These are phyloP conservation scores for Lycium ferocissimum DNA, from an alignment of 257 asterid species.

Conservation along the genomic window DNA sequence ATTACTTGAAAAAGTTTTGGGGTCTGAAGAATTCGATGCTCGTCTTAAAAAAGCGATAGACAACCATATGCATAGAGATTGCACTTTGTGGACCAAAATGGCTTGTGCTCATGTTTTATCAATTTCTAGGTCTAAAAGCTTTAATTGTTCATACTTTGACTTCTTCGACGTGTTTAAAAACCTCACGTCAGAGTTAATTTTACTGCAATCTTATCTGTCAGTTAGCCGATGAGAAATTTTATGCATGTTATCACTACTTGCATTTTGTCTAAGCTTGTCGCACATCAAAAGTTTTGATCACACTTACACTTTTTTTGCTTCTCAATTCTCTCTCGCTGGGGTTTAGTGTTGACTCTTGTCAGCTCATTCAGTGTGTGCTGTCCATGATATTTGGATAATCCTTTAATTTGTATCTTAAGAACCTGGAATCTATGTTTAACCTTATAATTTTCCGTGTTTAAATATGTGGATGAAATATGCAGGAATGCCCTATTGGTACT, in stretches of 20 bases:
- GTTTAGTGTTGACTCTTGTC: background rate
- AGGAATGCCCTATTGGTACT: constrained; percentile 96
- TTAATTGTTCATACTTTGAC: background rate
- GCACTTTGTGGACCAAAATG: constrained; percentile 18
- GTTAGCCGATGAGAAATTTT: background rate
- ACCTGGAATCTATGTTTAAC: constrained; percentile 12
- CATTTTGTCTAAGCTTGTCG: constrained; percentile 18
- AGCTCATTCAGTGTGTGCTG: constrained; percentile 12
- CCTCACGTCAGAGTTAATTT: constrained; percentile 6
- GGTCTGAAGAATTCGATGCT: constrained; percentile 13
- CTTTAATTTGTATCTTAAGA: constrained; percentile 7
- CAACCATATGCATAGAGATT: background rate
- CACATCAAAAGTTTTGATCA: background rate
- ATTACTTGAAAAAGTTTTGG: constrained; percentile 27
- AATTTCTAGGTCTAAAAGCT: constrained; percentile 15
- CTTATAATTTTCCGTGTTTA: background rate
- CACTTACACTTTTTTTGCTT: background rate
- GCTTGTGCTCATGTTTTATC: background rate
- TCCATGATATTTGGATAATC: constrained; percentile 15
- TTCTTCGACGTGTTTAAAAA: background rate
- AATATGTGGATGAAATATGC: constrained; percentile 39
- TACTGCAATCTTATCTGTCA: background rate
- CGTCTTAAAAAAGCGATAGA: background rate
- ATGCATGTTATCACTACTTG: background rate
- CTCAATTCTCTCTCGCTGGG: background rate